Conservation (phyloP, 208 protist genomes). For the Wallacemonas collosoma region DNA sequence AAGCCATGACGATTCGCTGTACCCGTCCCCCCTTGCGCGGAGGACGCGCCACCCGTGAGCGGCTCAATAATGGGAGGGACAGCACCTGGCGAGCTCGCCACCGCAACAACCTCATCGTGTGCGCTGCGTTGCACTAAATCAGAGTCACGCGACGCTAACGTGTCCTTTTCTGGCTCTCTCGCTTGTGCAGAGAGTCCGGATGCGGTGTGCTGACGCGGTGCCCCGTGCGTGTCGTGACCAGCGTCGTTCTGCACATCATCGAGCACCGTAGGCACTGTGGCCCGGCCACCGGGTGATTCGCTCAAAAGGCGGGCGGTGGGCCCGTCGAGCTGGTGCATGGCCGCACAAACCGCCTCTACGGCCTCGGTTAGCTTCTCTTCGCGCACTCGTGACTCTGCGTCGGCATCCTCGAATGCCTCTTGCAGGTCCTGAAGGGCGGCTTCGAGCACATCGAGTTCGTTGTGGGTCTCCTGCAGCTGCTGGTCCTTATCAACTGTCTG, state of each 20-base stretch:
- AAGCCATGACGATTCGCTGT: background rate
- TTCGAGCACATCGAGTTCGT: slow-evolving; percentile 28
- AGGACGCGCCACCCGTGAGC: no score
- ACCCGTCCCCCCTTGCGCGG: no score
- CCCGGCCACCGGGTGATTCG: slow-evolving; percentile 4
- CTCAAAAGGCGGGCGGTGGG: background rate
- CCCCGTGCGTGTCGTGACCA: background rate
- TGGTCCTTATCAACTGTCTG: slow-evolving; percentile 31
- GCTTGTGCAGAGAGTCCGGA: no score
- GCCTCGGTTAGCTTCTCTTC: slow-evolving; percentile 50
- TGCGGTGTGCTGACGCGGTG: no score
- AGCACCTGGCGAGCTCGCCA: slow-evolving; percentile 2
- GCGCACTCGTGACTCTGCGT: slow-evolving; percentile 22
- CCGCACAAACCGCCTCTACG: slow-evolving; percentile 29
- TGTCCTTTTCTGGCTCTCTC: background rate
- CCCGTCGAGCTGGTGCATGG: background rate
- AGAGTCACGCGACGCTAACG: background rate
- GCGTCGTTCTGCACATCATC: background rate
- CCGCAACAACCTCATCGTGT: background rate
- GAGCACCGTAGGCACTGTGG: slow-evolving; percentile 3
- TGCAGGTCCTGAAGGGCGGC: slow-evolving; percentile 30
- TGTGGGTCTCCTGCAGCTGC: slow-evolving; percentile 24
- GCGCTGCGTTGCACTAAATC: background rate
- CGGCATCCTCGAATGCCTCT: slow-evolving; percentile 23
- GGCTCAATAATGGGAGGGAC: background rate